Evolutionary conservation across 345 rosid genomes (phyloP).

Genomic region (Bruguiera gymnorhiza): DNA sequence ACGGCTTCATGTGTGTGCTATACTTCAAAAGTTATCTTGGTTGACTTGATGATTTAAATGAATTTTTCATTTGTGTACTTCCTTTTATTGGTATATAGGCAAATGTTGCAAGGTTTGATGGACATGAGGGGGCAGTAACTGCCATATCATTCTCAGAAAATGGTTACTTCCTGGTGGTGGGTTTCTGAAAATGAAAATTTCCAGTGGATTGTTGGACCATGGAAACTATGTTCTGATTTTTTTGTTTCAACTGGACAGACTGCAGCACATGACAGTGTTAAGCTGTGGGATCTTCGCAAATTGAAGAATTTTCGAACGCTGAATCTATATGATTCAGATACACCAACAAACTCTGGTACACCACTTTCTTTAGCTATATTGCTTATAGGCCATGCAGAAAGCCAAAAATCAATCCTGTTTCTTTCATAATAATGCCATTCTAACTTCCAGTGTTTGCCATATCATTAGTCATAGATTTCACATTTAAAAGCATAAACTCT

Average conservation of each 20-base stretch:
- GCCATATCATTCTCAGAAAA: conserved; percentile 97
- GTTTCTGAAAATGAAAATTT: conserved; percentile 19
- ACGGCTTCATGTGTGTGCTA: neutral
- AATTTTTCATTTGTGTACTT: neutral
- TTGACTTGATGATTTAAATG: neutral
- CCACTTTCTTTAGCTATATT: neutral
- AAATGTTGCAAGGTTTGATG: conserved; percentile 86
- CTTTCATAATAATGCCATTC: neutral
- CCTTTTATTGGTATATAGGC: conserved; percentile 41
- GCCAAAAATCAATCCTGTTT: neutral
- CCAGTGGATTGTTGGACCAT: conserved; percentile 1
- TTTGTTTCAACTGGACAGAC: conserved; percentile 51
- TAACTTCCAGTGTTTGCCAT: too few species aligned
- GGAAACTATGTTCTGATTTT: conserved; percentile 22
- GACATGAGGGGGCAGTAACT: conserved; percentile 79
- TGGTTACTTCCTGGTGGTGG: conserved; percentile 92
- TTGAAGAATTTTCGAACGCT: conserved; percentile 87
- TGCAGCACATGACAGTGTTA: conserved; percentile 92
- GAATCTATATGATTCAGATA: conserved; percentile 48
- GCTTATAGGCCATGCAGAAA: neutral
- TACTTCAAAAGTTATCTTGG: neutral
- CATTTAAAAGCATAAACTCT: too few species aligned
- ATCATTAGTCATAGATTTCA: too few species aligned
- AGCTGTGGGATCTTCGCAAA: conserved; percentile 94
- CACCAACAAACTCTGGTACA: conserved; percentile 83